Evolutionary conservation across 306 rosid species (phyloP), one percentile per base, ranked within the genome.

Genomic region (Sesbania bispinosa): DNA sequence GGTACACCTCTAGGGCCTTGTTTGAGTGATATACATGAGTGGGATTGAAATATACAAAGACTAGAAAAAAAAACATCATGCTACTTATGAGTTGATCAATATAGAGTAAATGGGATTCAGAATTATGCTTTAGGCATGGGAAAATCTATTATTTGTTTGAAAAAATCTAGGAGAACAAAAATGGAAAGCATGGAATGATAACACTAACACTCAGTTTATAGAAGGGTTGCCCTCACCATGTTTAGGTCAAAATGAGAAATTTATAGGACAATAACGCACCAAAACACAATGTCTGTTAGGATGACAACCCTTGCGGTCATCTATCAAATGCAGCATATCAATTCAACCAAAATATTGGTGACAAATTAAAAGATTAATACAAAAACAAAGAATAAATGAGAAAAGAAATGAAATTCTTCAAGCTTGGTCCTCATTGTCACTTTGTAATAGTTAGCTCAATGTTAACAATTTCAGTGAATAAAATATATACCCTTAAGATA

Each of bases 231-330:
- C 46, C 88, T 67, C 54, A 89, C 98, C 94, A 57, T 2, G 85
- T 83, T 85, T 32, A 92, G 85, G 15, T 73, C 71, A 15, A 88
- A 79, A 73, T 76, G 87, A 62, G 96, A 14, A 46, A 75, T 78
- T 3, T 82, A 82, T 61, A 89, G 98, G 27, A 86, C 81, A 42
- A 92, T 90, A 32, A 92, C 77, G 53, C 95, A 74, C 98, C 98
- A 92, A 66, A 89, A 92, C 26, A 92, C 89, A 16, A 88, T n/a
- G 61, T 92, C 98, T 6, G 98, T 92, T 43, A 92, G 55, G 51
- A 86, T 69, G 46, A 88, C 86, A 53, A 96, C 96, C 19, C 98
- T 96, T 62, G 92, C 95, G 27, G 89, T 82, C 16, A 88, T 88
- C 98, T 92, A 84, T 65, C 48, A 64, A 55, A 51, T 47, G 38